A percentile compares a stretch with the other conserved stretches of the same genome.
These are phyloP conservation scores for Allomyces arbusculus DNA, from an alignment of 192 early-diverging fungal species.

Conservation along the genomic window DNA sequence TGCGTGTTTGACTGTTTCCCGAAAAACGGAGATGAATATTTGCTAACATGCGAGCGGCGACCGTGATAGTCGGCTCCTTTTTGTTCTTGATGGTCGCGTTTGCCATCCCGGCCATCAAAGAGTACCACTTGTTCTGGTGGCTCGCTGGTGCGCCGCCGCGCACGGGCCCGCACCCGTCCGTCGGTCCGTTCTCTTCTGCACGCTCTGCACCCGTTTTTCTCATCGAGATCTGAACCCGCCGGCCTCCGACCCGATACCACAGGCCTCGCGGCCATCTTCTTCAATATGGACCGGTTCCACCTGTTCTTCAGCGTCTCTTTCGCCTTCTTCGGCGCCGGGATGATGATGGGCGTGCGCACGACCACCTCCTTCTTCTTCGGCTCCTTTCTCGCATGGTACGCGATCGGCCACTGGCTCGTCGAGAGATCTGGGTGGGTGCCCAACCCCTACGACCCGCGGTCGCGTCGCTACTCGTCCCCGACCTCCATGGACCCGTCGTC, in stretches of 20 bases:
- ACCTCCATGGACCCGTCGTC: not conserved
- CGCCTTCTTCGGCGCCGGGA: not conserved
- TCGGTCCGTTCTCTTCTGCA: not conserved
- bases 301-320: not conserved
- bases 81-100: not conserved
- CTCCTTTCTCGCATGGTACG: not conserved
- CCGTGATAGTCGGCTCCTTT: not conserved
- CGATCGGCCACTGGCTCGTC: not conserved
- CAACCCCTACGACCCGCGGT: not conserved
- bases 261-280: not conserved
- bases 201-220: too few species aligned
- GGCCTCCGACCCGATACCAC: too few species aligned
- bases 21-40: too few species aligned
- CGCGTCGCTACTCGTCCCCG: not conserved
- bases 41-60: too few species aligned
- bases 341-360: not conserved
- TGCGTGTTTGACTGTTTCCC: too few species aligned
- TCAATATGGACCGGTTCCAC: not conserved
- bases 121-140: not conserved
- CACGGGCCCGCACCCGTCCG: not conserved
- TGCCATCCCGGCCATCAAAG: not conserved
- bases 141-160: not conserved
- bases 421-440: not conserved
- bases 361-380: not conserved
- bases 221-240: too few species aligned